Conservation (phyloP, 1,139 yeast genomes). For the Pichia sp. region DNA sequence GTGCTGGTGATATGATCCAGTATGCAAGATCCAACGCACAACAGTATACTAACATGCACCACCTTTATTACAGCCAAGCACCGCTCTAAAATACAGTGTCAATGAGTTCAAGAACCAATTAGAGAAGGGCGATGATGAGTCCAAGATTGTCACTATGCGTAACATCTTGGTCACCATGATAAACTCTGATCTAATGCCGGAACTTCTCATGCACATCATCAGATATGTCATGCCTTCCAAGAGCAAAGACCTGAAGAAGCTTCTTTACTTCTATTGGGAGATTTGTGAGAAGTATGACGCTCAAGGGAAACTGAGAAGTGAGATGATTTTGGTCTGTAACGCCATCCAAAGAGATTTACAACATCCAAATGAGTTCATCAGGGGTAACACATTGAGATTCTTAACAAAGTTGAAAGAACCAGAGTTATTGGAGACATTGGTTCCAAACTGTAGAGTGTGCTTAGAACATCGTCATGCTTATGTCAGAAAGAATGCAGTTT, state of each 20-base stretch:
- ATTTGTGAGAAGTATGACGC: slow-evolving; percentile 87
- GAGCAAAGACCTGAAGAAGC: slow-evolving; percentile 83
- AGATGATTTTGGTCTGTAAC: slow-evolving; percentile 97
- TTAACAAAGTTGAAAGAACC: slow-evolving; percentile 87
- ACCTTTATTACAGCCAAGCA: slow-evolving; percentile 37
- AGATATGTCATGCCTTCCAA: slow-evolving; percentile 96
- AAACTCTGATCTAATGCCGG: slow-evolving; percentile 94
- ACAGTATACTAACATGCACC: not conserved
- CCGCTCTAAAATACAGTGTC: slow-evolving; percentile 63
- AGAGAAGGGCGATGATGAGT: slow-evolving; percentile 87
- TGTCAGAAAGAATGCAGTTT: slow-evolving; percentile 94
- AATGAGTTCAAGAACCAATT: slow-evolving; percentile 72
- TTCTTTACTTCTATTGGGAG: slow-evolving; percentile 96
- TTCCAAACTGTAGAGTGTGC: slow-evolving; percentile 87
- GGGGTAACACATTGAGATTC: slow-evolving; percentile 93
- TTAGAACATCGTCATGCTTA: slow-evolving; percentile 96
- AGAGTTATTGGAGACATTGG: slow-evolving; percentile 90
- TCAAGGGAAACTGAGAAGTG: slow-evolving; percentile 91
- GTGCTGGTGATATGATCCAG: no score
- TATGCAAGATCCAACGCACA: no score
- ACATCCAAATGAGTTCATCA: slow-evolving; percentile 94
- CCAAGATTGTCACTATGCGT: slow-evolving; percentile 86
- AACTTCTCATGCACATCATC: slow-evolving; percentile 91
- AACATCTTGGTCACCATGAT: slow-evolving; percentile 78
- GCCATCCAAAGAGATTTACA: slow-evolving; percentile 96